Conservation (phyloP, 208 protist genomes). For the Acanthamoeba lenticulata region DNA sequence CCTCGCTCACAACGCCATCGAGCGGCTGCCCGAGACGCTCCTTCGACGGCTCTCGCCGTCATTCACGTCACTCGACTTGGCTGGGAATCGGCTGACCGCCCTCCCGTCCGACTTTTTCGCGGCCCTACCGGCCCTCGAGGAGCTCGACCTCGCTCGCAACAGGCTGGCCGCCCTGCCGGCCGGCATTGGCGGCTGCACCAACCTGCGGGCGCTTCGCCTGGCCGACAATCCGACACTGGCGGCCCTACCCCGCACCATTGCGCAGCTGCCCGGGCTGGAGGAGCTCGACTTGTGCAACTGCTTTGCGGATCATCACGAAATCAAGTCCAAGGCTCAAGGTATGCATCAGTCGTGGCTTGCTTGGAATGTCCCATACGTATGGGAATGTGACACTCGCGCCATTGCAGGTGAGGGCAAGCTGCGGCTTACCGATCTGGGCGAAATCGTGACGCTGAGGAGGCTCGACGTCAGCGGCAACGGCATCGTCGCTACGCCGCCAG, state of each 20-base stretch:
- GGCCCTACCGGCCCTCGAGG: not conserved
- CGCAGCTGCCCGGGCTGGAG: not conserved
- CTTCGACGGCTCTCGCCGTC: not conserved
- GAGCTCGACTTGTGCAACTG: not conserved
- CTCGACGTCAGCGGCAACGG: not conserved
- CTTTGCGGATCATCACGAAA: not conserved
- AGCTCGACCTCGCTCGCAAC: constrained; percentile 32
- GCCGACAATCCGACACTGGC: too few relatives aligned
- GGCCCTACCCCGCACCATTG: too few relatives aligned
- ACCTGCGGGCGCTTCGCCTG: not conserved
- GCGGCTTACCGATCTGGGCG: not conserved
- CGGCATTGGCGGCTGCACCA: not conserved
- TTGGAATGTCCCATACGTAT: not conserved
- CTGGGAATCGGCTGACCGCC: not conserved
- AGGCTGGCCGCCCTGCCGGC: not conserved
- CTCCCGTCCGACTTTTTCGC: not conserved
- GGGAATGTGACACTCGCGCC: not conserved
- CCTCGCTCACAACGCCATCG: not conserved
- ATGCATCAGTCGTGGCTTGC: not conserved
- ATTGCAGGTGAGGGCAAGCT: not conserved
- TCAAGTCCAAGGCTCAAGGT: not conserved
- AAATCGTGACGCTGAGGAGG: not conserved
- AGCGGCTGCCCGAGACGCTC: not conserved
- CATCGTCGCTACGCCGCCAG: not conserved
- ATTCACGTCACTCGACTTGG: not conserved